phyloP scores from a whole-genome alignment of 352 stramenopile genomes.

The Plasmopara muralis region DNA sequence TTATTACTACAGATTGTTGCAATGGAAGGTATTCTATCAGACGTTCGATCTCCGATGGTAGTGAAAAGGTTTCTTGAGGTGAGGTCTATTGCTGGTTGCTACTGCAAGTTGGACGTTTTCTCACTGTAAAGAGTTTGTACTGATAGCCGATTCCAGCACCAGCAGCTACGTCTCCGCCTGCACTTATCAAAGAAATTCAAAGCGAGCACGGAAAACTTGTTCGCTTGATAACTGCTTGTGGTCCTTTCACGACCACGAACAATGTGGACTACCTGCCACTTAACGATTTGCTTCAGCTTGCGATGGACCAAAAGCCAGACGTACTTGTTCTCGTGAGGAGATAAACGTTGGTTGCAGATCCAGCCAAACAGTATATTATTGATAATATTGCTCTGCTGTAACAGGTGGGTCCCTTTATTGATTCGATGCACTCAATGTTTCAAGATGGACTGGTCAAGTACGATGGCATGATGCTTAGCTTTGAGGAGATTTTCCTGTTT shows the following conservation, averaged over 20 bases:
- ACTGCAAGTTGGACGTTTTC: background rate
- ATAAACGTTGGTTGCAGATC: background rate
- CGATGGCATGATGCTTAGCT: constrained; percentile 74
- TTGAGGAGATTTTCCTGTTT: constrained; percentile 83
- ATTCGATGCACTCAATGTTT: constrained; percentile 87
- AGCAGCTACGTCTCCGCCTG: constrained; percentile 36
- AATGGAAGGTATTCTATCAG: constrained; percentile 64
- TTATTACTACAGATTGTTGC: constrained; percentile 55
- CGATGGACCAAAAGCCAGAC: constrained; percentile 83
- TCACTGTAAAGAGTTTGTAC: background rate
- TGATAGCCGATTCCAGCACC: constrained; percentile 57
- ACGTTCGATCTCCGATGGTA: constrained; percentile 60
- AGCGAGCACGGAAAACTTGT: constrained; percentile 35
- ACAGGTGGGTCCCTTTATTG: constrained; percentile 94
- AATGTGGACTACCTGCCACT: constrained; percentile 94
- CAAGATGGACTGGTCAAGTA: constrained; percentile 74
- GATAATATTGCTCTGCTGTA: constrained; percentile 5
- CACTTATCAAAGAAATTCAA: constrained; percentile 44
- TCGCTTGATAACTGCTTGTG: constrained; percentile 86
- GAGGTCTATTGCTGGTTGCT: constrained; percentile 2
- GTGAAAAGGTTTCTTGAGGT: constrained; percentile 79
- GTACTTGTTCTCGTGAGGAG: constrained; percentile 87
- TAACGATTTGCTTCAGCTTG: constrained; percentile 87
- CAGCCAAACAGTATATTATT: background rate
- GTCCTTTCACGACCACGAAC: constrained; percentile 92